Evolutionary conservation across 257 asterid genomes (phyloP).

Genomic region (Solanum commersonii): DNA sequence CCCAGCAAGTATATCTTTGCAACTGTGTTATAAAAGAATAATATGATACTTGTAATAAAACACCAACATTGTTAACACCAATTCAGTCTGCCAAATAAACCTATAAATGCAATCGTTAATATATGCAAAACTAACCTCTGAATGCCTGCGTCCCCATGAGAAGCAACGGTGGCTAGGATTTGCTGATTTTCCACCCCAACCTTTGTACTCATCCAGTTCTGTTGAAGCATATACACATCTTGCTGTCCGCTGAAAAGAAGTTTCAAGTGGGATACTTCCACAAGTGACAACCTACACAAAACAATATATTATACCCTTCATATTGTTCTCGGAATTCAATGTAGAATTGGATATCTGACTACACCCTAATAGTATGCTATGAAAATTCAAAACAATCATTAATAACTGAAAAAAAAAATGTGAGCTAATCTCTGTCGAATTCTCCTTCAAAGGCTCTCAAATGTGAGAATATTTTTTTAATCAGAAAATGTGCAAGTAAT

Average conservation of each 20-base stretch:
- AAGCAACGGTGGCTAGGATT: constrained; percentile 55
- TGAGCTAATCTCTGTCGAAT: background rate
- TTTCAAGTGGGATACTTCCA: constrained; percentile 94
- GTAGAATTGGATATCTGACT: background rate
- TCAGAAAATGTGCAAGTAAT: background rate
- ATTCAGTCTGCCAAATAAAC: background rate
- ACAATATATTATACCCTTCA: background rate
- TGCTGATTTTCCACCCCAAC: constrained; percentile 70
- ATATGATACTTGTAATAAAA: background rate
- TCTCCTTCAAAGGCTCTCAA: background rate
- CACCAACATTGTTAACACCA: background rate
- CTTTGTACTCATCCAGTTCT: constrained; percentile 72
- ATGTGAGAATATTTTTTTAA: background rate
- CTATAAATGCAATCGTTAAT: background rate
- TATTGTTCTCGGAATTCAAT: background rate
- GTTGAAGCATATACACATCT: constrained; percentile 85
- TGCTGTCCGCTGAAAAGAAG: constrained; percentile 73
- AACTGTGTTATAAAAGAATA: background rate
- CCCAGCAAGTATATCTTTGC: background rate
- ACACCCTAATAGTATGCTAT: background rate
- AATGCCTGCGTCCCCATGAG: constrained; percentile 83
- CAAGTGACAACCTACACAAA: constrained; percentile 81
- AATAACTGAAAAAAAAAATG: background rate
- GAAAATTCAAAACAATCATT: background rate
- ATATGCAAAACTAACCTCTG: constrained; percentile 58